Evolutionary conservation across 228 moss, liverwort and hornwort genomes (phyloP), one percentile per base, ranked within the genome.

Genomic region (Sphagnum magellanicum): DNA sequence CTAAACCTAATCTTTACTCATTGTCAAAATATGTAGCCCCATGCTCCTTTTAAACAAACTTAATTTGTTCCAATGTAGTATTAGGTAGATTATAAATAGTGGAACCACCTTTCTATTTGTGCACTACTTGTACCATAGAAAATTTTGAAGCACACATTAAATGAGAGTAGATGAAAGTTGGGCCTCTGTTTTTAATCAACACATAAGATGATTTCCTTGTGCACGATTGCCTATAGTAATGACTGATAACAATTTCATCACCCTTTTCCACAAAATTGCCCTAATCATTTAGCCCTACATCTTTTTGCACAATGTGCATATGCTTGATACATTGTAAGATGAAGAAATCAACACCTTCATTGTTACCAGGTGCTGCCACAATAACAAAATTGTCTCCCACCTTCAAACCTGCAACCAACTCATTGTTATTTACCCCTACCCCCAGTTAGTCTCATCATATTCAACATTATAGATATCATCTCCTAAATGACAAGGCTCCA

Each of bases 341-440:
- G 16, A 8, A 50, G 52, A 51, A 66, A 50, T 51, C 5, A 7
- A 7, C 66, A 50, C 11, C 50, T 51, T 66, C 50, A 1, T 66
- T 1, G 8, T 66, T 66, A 4, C 8, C 51, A 8, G 66, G 11
- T 15, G 14, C 66, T 5, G 4, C 66, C 14, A 13, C 9, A 50
- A 66, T 16, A 13, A 17, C 51, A 48, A 64, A 64, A 50, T 64
- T 64, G 46, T 64, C 48, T 6, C 64, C 64, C 6, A 64, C 64
- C 10, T 50, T 16, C 50, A 66, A 16, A 8, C 14, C 1, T 1
- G 4, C 4, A 5, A 6, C 66, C 13, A 66, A 16, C 5, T 66
- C 66, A 66, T 51, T n/a, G n/a, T n/a, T n/a, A n/a, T n/a, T n/a
- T n/a, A n/a, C n/a, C n/a, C n/a, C n/a, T 6, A 50, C 14, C 13